Base-by-base conservation (phyloP, 768 basidiomycete genomes). In the Suillus ampliporus region DNA sequence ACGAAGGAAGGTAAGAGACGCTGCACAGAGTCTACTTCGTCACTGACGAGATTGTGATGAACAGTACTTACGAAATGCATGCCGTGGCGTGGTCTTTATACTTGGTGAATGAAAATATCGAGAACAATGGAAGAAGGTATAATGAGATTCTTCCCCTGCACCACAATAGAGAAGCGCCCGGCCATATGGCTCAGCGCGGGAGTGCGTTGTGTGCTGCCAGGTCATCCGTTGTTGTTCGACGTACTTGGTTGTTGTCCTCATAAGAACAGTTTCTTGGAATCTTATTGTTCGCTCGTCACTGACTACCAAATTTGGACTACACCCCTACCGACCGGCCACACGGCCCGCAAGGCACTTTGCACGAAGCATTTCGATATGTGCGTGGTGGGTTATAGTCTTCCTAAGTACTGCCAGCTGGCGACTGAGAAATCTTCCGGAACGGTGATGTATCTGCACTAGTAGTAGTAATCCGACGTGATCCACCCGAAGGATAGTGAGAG, bases 1-100 rank as follows among this genome's bases (percentile, higher is more conserved):
- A 67, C 15, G 65, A 70, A 66, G 53, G 61, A 65, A 68, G 59
- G 72, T 43, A 58, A 58, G 23, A 37, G 65, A 76, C 74, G 68
- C n/a, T n/a, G n/a, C n/a, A n/a, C n/a, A 69, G 65, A 72, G 72
- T 76, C 74, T 44, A 43, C 28, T 57, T 21, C 10, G 58, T 11
- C 19, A 21, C 62, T 59, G 53, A 57, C 54, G 51, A 11, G 50
- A 19, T 26, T 47, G n/a, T 21, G 19, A 58, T 47, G 61, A 51
- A 37, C 40, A 21, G 46, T 26, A 58, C 35, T 44, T 35, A 31
- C 26, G 31, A 14, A 57, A 21, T 21, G 50, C 14, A 56, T 38
- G 23, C 34, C 38, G 23, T 48, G 9, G 23, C 57, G 54, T 58
- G 40, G 4, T 28, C 56, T 57, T 74, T 73, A 73, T 71, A 69